Base-by-base conservation (phyloP, 2,329 filamentous ascomycete genomes). In the Cladorrhinum sp. region DNA sequence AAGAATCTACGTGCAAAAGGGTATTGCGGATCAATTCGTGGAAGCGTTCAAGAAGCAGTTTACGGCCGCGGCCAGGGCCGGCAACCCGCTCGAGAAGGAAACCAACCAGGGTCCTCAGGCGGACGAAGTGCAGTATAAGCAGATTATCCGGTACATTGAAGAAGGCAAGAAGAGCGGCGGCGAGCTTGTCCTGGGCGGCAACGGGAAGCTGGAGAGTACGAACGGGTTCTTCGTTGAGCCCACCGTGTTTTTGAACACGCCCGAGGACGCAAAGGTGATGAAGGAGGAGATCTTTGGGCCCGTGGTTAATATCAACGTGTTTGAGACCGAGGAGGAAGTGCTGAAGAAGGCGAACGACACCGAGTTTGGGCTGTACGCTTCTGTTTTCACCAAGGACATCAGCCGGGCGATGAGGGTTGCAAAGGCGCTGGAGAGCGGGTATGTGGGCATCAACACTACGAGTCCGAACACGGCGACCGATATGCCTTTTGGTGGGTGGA, bases 281-380 rank as follows among this genome's bases (percentile, higher is more conserved):
- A 78, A 80, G 20, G 84, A 88, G 64, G 85, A 88, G 62, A 78
- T 88, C 0, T 89, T 89, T 63, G 85, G 86, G 0, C 85, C 86
- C 0, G 85, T 89, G 3, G 81, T 85, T 0, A 80, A 79, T 23
- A 80, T 88, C 64, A 79, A 79, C 57, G 79, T 77, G 0, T 86
- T 86, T 73, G 81, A 82, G 67, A 79, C 77, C 0, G 84, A 86
- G 65, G 78, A 80, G 24, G 82, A 86, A 64, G 82, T 77, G 1
- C 68, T 86, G 27, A 69, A 74, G 45, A 72, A 77, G 27, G 83
- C 83, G 1, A 87, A 87, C 66, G 78, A 85, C 67, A 81, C 79
- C 5, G 80, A 80, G 32, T 85, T 81, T 65, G 84, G 83, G 2
- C 74, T 86, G 1, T 82, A 81, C 41, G 78, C 79, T 73, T 79